Evolutionary conservation across 352 stramenopile species (phyloP).

Genomic region (Phytophthora sp.): DNA sequence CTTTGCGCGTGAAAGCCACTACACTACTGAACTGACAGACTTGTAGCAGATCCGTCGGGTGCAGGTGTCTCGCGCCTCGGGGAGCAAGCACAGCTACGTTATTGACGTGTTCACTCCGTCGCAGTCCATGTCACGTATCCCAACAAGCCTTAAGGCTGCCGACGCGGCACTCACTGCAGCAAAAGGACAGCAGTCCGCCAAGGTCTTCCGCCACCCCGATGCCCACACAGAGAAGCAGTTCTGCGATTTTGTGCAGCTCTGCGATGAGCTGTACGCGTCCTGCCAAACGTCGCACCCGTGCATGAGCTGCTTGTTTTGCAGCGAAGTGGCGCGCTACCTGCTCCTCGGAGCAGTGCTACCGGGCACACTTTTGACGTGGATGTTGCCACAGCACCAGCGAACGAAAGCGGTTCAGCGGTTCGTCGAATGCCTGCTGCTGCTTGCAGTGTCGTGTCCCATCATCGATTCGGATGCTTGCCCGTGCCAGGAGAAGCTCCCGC

Average conservation of each 20-base stretch:
- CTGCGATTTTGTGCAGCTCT: slow-evolving; percentile 39
- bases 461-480: slow-evolving; percentile 5
- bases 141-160: slow-evolving; percentile 13
- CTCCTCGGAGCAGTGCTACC: slow-evolving; percentile 28
- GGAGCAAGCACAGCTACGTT: slow-evolving; percentile 4
- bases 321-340: slow-evolving; percentile 38
- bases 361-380: slow-evolving; percentile 5
- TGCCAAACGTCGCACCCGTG: slow-evolving; percentile 21
- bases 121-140: slow-evolving; percentile 20
- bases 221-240: slow-evolving; percentile 22
- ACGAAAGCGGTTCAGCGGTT: slow-evolving; percentile 22
- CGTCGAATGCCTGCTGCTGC: slow-evolving; percentile 15
- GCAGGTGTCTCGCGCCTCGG: not conserved
- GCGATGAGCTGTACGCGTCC: slow-evolving; percentile 34
- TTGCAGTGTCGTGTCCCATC: slow-evolving; percentile 7
- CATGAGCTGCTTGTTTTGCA: slow-evolving; percentile 38
- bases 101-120: slow-evolving; percentile 18
- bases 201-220: slow-evolving; percentile 12
- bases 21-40: too few relatives aligned
- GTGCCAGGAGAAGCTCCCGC: slow-evolving; percentile 27
- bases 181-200: not conserved
- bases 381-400: slow-evolving; percentile 16
- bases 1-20: too few relatives aligned
- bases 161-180: not conserved
- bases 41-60: slow-evolving; percentile 13